Conservation (phyloP, 345 rosid species). For the Salix udensis region DNA sequence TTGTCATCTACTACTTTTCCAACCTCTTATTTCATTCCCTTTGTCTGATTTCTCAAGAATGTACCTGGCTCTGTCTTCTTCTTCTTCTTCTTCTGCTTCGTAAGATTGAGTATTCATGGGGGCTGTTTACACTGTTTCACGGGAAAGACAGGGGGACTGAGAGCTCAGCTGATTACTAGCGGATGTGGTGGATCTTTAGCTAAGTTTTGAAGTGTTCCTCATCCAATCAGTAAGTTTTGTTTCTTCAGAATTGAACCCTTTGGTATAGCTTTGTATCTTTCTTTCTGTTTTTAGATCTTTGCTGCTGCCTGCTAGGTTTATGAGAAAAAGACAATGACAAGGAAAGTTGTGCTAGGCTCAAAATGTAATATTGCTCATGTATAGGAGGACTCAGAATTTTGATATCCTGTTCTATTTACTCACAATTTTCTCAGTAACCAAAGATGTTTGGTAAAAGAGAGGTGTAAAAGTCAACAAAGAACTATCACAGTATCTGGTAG, state of each 20-base stretch:
- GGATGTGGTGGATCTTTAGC: background rate
- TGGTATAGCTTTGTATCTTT: background rate
- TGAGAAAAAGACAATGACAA: background rate
- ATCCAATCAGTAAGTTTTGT: background rate
- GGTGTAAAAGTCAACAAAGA: conserved; percentile 25
- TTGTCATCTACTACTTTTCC: background rate
- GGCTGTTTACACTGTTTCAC: background rate
- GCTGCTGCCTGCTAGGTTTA: conserved; percentile 4
- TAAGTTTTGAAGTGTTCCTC: background rate
- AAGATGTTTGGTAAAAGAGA: conserved; percentile 19
- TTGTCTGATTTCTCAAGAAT: background rate
- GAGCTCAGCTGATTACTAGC: background rate
- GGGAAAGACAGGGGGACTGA: background rate
- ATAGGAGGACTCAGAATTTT: background rate
- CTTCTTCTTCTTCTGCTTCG: background rate
- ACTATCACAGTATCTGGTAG: background rate
- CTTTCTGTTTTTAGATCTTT: background rate
- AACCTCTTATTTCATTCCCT: background rate
- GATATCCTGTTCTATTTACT: conserved; percentile 1
- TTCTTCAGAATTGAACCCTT: background rate
- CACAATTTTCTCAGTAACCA: conserved; percentile 15
- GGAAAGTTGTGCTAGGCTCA: background rate
- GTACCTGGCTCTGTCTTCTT: background rate
- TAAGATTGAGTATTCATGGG: background rate
- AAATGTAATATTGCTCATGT: background rate